These are phyloP conservation scores for Amaranthus hypochondriacus DNA, from an alignment of 148 eudicot species.

Conservation along the genomic window DNA sequence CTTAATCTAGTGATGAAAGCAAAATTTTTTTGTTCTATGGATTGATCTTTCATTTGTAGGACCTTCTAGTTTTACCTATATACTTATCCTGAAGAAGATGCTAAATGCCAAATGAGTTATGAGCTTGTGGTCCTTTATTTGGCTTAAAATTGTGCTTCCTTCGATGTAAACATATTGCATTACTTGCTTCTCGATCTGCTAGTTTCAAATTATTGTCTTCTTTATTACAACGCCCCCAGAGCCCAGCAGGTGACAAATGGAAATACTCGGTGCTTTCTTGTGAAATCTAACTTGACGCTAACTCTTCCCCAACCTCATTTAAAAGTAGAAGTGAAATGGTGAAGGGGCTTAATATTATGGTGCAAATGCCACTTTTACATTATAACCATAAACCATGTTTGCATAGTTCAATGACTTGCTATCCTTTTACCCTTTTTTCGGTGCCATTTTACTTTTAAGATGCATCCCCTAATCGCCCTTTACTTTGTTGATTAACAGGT, in stretches of 20 bases:
- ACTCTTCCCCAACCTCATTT: too few species aligned
- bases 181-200: neutral
- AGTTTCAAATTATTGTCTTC: neutral
- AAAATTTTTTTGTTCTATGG: neutral
- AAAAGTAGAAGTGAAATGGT: too few species aligned
- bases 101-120: neutral
- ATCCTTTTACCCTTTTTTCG: neutral
- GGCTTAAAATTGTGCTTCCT: neutral
- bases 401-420: neutral
- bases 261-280: too few species aligned
- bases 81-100: neutral
- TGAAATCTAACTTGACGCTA: too few species aligned
- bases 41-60: neutral
- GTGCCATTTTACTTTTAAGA: neutral
- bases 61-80: neutral
- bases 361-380: too few species aligned
- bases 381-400: neutral
- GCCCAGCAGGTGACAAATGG: too few species aligned
- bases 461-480: constrained; percentile 2
- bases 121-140: neutral
- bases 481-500: constrained; percentile 40
- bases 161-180: neutral
- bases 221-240: neutral
- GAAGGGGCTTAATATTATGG: too few species aligned
- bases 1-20: neutral